Evolutionary conservation across 202 grass and related monocot species (phyloP), one percentile per base, ranked within the genome.

Genomic region (Brachypodium distachyon): DNA sequence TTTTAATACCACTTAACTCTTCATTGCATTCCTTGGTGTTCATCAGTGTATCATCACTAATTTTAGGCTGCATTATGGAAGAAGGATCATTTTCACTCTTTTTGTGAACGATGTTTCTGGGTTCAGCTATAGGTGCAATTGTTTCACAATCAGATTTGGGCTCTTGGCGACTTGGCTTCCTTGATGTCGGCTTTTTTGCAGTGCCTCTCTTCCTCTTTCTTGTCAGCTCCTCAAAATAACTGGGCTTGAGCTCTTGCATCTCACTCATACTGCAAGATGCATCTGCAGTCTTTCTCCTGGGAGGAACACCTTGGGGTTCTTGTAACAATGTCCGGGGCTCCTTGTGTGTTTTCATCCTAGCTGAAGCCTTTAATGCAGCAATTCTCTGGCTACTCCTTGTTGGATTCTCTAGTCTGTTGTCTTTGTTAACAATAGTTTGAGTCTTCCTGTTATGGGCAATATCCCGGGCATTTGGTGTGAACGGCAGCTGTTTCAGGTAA

Each of bases 141-240:
- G 81, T 57, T 69, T 34, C 70, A 66, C 6, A 56, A 81, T 59
- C 62, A 71, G 32, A 56, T 73, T 77, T 51, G 7, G 28, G 38
- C 12, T 78, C 36, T 14, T 51, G 44, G 53, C 17, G 59, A 18
- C 43, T 53, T 53, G 28, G 34, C 49, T 65, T 83, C 74, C 76
- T 83, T 18, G 17, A 31, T 64, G 42, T 14, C 2, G 17, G 9
- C 56, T 65, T 61, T 37, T 22, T 68, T 56, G 53, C 61, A 0
- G 28, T 75, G 38, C 44, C 62, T 75, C 34, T 84, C 61, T 88
- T 88, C 61, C 86, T 88, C 69, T 88, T 88, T 70, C 74, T 47
- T 61, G 42, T 72, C 44, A 42, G 21, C 13, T 37, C 59, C 52
- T 60, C 26, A 46, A 48, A 59, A 44, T 21, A 17, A 59, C 5